Percentiles rank a stretch among this genome's conserved stretches.
These are phyloP conservation scores for Colletotrichum lentis DNA, from an alignment of 2,329 filamentous ascomycete genomes.

Conservation along the genomic window DNA sequence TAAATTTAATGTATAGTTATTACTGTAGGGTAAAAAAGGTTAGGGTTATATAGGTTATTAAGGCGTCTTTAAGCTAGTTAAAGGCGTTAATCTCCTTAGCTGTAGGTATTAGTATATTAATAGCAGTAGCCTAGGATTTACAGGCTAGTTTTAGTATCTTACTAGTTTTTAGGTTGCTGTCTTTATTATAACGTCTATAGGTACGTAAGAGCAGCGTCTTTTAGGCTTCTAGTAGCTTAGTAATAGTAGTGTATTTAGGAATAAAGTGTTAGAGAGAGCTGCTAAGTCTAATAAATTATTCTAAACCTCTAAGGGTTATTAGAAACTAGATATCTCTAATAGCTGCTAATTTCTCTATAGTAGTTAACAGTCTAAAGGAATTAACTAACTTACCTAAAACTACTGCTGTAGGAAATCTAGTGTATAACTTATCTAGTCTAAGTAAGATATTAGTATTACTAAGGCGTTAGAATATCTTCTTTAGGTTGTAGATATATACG, in stretches of 20 bases:
- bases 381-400: not conserved
- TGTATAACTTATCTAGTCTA: too few relatives aligned
- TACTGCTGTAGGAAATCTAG: not conserved
- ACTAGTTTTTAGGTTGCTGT: not conserved
- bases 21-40: not conserved
- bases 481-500: not conserved
- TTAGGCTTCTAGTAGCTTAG: not conserved
- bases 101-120: not conserved
- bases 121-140: not conserved
- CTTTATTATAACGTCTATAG: not conserved
- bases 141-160: not conserved
- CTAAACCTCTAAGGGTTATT: not conserved
- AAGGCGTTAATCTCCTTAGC: not conserved
- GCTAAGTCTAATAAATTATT: not conserved
- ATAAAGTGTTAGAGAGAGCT: not conserved
- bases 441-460: too few relatives aligned
- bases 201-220: not conserved
- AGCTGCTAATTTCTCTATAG: not conserved
- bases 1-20: not conserved
- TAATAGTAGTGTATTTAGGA: not conserved
- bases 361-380: not conserved
- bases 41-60: too few relatives aligned
- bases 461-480: not conserved
- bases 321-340: not conserved
- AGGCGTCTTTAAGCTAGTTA: too few relatives aligned